phyloP scores from a whole-genome alignment of 2,329 filamentous ascomycete genomes.

The Aphanoascus verrucosus region DNA sequence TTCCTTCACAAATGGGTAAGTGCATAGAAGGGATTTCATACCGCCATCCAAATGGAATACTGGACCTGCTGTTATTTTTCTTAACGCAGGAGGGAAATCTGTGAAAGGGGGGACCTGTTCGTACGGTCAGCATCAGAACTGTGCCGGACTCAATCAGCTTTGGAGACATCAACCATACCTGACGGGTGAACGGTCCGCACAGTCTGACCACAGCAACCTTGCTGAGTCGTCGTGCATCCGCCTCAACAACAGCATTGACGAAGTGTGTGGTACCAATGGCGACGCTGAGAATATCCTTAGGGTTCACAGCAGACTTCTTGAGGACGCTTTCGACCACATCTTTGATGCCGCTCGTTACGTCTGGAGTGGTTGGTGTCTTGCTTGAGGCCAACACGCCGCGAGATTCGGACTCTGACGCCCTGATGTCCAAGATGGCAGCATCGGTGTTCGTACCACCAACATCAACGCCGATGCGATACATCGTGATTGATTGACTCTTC shows the following conservation, averaged over 20 bases:
- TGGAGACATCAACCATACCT: slow-evolving; percentile 18
- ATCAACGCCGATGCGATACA: slow-evolving; percentile 31
- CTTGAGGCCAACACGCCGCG: slow-evolving; percentile 39
- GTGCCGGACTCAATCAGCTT: background rate
- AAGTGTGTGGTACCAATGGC: slow-evolving; percentile 43
- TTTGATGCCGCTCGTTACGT: slow-evolving; percentile 43
- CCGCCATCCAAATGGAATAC: slow-evolving; percentile 35
- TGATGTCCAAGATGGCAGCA: slow-evolving; percentile 38
- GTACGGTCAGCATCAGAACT: background rate
- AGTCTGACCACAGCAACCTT: slow-evolving; percentile 40
- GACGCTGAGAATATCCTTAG: slow-evolving; percentile 36
- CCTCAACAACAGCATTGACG: slow-evolving; percentile 42
- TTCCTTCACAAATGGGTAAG: background rate
- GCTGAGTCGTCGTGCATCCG: slow-evolving; percentile 35
- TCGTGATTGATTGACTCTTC: background rate
- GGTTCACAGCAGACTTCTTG: slow-evolving; percentile 29
- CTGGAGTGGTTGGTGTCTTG: slow-evolving; percentile 42
- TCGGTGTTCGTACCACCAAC: slow-evolving; percentile 36
- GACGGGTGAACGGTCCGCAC: slow-evolving; percentile 37
- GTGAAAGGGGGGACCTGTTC: slow-evolving; percentile 36
- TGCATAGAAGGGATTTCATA: slow-evolving; percentile 5
- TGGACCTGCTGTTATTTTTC: slow-evolving; percentile 34
- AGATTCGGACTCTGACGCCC: slow-evolving; percentile 25
- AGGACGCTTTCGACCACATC: slow-evolving; percentile 39
- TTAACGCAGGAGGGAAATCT: slow-evolving; percentile 37